Percentiles rank a stretch among this genome's conserved stretches.
phyloP scores from a whole-genome alignment of 176 grass and related monocot genomes.

The Echinochloa phyllopogon region DNA sequence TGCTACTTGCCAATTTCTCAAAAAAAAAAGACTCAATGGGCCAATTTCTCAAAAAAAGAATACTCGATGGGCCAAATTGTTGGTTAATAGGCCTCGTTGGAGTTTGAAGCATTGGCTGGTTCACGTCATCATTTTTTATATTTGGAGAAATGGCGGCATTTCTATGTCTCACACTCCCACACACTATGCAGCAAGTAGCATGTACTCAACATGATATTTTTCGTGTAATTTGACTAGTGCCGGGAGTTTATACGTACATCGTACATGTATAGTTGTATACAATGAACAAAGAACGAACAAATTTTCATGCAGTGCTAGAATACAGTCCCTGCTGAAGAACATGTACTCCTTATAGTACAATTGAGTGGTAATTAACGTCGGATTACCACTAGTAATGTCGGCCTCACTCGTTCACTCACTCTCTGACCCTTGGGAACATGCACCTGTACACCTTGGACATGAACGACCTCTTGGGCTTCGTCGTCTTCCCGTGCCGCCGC shows the following conservation, averaged over 20 bases:
- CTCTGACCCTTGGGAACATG: conserved; percentile 56
- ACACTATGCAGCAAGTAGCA: background rate
- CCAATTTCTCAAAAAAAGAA: no score
- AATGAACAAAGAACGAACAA: conserved; percentile 36
- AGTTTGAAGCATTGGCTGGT: background rate
- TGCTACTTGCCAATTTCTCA: no score
- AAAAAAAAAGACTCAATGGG: no score
- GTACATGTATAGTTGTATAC: background rate
- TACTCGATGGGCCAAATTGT: no score
- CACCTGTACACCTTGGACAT: conserved; percentile 55
- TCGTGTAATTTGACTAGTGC: background rate
- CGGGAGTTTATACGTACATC: background rate
- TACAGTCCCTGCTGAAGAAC: conserved; percentile 1
- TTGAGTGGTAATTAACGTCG: background rate
- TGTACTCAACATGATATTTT: background rate
- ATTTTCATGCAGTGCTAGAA: conserved; percentile 15
- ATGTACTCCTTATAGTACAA: background rate
- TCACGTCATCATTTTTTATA: background rate
- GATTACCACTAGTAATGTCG: background rate
- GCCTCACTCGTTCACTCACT: conserved; percentile 34
- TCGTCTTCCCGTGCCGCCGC: conserved; percentile 14
- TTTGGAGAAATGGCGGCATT: no score
- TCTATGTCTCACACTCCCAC: no score
- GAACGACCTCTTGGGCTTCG: conserved; percentile 50
- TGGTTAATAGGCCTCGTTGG: no score